These are phyloP conservation scores for Coemansia guatemalensis DNA, from an alignment of 192 early-diverging fungal genomes.

Conservation along the genomic window DNA sequence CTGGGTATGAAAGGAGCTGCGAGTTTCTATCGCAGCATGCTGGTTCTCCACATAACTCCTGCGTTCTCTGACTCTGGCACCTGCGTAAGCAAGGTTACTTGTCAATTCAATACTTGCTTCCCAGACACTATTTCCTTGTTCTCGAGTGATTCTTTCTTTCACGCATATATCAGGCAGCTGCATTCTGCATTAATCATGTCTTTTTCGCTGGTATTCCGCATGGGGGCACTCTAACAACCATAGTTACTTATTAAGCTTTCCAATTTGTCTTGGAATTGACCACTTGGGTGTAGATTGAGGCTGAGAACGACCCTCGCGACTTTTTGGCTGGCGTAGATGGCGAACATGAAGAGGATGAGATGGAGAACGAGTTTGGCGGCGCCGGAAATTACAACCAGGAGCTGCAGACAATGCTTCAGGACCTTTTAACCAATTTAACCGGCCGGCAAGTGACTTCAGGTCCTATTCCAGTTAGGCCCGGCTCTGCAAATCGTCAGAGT, in stretches of 20 bases:
- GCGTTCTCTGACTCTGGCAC: not conserved
- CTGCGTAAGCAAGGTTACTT: not conserved
- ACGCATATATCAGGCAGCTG: not conserved
- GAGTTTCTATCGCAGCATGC: not conserved
- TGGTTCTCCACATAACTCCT: not conserved
- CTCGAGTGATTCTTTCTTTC: not conserved
- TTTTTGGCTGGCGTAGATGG: conserved; percentile 24
- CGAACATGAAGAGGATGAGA: conserved; percentile 45
- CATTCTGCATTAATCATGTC: not conserved
- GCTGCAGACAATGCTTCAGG: conserved; percentile 42
- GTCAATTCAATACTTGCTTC: not conserved
- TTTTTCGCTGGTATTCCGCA: not conserved
- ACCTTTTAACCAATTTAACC: conserved; percentile 37
- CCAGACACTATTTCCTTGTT: not conserved
- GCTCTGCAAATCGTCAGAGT: not conserved
- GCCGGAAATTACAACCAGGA: conserved; percentile 56
- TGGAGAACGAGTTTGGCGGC: conserved; percentile 56
- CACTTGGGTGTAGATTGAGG: conserved; percentile 26
- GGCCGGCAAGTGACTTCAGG: conserved; percentile 22
- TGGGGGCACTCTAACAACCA: not conserved
- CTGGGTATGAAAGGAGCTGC: not conserved
- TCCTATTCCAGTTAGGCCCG: not conserved
- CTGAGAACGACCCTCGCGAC: conserved; percentile 48
- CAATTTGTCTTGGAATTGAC: not conserved
- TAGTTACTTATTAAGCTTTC: not conserved